Percentiles rank a stretch among this genome's conserved stretches.
These are phyloP conservation scores for Fusarium redolens DNA, from an alignment of 2,329 filamentous ascomycete genomes.

Conservation along the genomic window DNA sequence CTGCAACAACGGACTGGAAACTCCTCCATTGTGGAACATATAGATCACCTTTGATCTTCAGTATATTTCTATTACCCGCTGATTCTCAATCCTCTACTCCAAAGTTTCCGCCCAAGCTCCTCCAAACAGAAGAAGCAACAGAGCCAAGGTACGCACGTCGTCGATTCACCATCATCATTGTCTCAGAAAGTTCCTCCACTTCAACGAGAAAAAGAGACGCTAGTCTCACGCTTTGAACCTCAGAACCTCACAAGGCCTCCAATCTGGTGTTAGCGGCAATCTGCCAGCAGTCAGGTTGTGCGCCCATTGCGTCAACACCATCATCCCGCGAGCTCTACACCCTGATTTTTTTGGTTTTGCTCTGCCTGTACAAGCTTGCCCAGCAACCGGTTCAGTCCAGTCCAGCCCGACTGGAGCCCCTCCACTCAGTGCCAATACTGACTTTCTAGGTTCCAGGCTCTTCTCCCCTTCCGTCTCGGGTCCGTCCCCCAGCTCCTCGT, in stretches of 20 bases:
- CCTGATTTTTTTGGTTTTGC: conserved; percentile 23
- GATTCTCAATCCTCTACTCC: conserved; percentile 25
- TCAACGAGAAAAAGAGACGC: conserved; percentile 14
- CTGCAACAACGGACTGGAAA: not conserved
- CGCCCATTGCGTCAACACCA: conserved; percentile 48
- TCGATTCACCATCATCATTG: conserved; percentile 37
- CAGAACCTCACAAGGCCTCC: conserved; percentile 24
- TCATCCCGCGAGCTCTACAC: conserved; percentile 35
- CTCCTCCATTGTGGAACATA: conserved; percentile 6
- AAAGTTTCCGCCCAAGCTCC: conserved; percentile 13
- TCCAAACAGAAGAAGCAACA: conserved; percentile 6
- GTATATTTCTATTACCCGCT: conserved; percentile 32
- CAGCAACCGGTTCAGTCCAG: conserved; percentile 20
- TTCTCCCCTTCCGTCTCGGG: conserved; percentile 19
- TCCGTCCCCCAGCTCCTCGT: conserved; percentile 21
- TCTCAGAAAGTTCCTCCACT: conserved; percentile 34
- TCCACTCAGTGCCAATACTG: conserved; percentile 22
- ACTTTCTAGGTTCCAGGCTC: conserved; percentile 29
- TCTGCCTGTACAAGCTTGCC: conserved; percentile 26
- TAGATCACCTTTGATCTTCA: conserved; percentile 18
- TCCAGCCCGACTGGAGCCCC: not conserved
- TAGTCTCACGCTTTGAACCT: conserved; percentile 33
- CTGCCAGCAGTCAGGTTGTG: conserved; percentile 33
- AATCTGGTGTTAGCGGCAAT: conserved; percentile 27
- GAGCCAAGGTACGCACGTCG: conserved; percentile 18